Conservation (phyloP, 495 filamentous ascomycete genomes). For the Talaromyces nanjingensis region DNA sequence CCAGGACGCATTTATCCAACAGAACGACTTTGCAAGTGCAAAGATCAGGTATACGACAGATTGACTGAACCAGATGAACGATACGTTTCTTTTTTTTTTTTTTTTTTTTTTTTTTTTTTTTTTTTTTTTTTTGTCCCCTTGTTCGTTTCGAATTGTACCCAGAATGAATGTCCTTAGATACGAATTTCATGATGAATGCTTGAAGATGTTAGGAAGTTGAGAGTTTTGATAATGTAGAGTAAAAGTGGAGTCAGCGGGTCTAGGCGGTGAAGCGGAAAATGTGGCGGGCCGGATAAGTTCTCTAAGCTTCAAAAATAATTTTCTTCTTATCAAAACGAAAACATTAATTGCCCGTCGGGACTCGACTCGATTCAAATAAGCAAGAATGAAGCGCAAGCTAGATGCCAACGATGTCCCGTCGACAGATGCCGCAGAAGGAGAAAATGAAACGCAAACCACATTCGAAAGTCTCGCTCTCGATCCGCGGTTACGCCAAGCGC, state of each 20-base stretch:
- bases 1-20: not conserved
- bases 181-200: not conserved
- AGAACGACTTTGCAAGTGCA: not conserved
- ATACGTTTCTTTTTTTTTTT: not conserved
- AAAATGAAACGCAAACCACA: conserved; percentile 13
- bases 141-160: not conserved
- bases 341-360: not conserved
- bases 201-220: not conserved
- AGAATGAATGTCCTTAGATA: not conserved
- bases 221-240: not conserved
- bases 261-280: conserved; percentile 10
- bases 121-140: too few species aligned
- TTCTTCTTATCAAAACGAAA: conserved; percentile 1
- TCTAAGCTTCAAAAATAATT: conserved; percentile 3
- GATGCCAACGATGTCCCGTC: conserved; percentile 53
- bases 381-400: conserved; percentile 57
- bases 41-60: not conserved
- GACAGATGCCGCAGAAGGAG: conserved; percentile 20
- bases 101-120: too few species aligned
- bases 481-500: conserved; percentile 73
- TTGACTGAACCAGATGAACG: not conserved
- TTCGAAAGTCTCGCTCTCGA: conserved; percentile 64
- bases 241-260: not conserved
- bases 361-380: not conserved
- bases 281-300: conserved; percentile 10